A percentile compares a stretch with the other conserved stretches of the same genome.
Evolutionary conservation across 164 flowering plant genomes (phyloP).

Genomic region (Vitis rupestris): DNA sequence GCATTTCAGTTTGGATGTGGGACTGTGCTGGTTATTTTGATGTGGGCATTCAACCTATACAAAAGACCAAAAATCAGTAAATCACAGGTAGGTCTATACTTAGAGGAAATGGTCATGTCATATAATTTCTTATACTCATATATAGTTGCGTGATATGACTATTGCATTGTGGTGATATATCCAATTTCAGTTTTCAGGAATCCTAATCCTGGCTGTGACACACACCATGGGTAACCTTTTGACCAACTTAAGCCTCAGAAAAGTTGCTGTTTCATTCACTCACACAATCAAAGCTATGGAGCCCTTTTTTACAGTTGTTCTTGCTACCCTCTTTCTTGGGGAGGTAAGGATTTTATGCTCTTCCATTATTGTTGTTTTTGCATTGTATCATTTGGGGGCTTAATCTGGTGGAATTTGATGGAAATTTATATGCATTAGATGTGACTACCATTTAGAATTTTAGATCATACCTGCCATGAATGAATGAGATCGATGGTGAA

Average conservation of each 20-base stretch:
- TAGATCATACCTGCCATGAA: no score
- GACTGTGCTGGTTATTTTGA: slow-evolving; percentile 27
- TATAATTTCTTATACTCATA: no score
- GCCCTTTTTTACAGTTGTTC: slow-evolving; percentile 54
- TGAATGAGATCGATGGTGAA: no score
- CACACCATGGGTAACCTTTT: slow-evolving; percentile 57
- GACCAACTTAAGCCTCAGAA: slow-evolving; percentile 54
- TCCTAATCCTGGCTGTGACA: slow-evolving; percentile 41
- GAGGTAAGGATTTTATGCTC: slow-evolving; percentile 29
- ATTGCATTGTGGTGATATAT: neutral
- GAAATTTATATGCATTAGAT: no score
- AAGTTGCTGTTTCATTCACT: slow-evolving; percentile 57
- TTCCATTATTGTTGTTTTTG: neutral
- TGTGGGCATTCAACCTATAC: slow-evolving; percentile 48
- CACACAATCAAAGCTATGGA: slow-evolving; percentile 68
- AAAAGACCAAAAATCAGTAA: slow-evolving; percentile 38
- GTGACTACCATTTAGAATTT: no score
- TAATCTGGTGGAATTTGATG: no score
- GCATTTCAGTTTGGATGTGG: slow-evolving; percentile 54
- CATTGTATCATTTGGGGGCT: no score
- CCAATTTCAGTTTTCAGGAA: slow-evolving; percentile 34
- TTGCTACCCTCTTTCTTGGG: slow-evolving; percentile 42
- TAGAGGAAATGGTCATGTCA: neutral
- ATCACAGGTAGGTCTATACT: slow-evolving; percentile 39
- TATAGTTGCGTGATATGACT: neutral